A percentile compares a stretch with the other conserved stretches of the same genome.
Conservation (phyloP, 2,329 filamentous ascomycete species). For the Calonectria hawksworthii region DNA sequence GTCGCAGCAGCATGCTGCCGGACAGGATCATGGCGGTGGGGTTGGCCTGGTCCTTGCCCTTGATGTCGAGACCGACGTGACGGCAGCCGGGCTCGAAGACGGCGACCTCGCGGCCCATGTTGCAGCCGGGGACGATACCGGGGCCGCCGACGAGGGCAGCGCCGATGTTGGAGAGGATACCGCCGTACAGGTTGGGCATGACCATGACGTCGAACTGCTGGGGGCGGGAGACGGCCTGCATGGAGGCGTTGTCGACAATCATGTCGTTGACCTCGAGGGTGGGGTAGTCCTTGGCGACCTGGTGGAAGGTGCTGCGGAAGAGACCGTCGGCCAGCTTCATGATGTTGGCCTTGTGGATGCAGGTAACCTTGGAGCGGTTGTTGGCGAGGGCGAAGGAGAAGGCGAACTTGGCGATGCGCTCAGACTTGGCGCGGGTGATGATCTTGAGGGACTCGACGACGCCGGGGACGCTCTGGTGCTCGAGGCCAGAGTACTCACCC, state of each 20-base stretch:
- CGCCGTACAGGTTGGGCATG: conserved; percentile 99
- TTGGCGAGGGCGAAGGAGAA: conserved; percentile 98
- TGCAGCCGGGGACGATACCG: conserved; percentile 97
- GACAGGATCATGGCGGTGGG: conserved; percentile 96
- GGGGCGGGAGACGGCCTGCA: conserved; percentile 96
- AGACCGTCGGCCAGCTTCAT: conserved; percentile 99
- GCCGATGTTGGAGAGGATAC: conserved; percentile 98
- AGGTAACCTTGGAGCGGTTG: conserved; percentile 99
- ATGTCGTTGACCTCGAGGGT: conserved; percentile 98
- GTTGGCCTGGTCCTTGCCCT: conserved; percentile 99
- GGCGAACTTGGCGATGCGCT: conserved; percentile 99
- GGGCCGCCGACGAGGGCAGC: conserved; percentile 97
- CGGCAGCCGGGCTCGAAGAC: conserved; percentile 99
- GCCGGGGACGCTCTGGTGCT: conserved; percentile 96
- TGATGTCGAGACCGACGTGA: conserved; percentile 99
- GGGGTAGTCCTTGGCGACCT: conserved; percentile 93
- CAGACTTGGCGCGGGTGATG: conserved; percentile 98
- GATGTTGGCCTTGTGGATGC: conserved; percentile 99
- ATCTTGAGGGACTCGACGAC: conserved; percentile 99
- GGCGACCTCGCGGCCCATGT: conserved; percentile 98
- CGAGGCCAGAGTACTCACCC: conserved; percentile 98
- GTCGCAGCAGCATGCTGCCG: conserved; percentile 96
- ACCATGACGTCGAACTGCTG: conserved; percentile 99
- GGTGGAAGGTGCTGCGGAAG: conserved; percentile 97
- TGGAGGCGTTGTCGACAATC: conserved; percentile 99